Evolutionary conservation across 1,284 basidiomycete genomes (phyloP).

Genomic region (Ustilago cynodontis): DNA sequence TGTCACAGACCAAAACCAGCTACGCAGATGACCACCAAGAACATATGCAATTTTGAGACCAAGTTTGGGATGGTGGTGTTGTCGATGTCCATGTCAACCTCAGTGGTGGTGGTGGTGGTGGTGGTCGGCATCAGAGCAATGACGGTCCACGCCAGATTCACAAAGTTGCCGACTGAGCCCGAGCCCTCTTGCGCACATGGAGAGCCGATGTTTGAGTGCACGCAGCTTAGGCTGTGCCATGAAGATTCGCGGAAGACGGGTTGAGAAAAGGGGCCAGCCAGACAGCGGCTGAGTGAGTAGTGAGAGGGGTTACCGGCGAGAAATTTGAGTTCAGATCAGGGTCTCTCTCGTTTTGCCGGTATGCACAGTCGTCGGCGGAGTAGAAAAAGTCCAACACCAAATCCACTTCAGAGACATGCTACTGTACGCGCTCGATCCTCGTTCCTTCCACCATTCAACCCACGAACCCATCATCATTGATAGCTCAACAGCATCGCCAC

Average conservation of each 20-base stretch:
- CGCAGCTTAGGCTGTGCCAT: not conserved
- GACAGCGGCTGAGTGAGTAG: not conserved
- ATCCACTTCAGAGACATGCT: not conserved
- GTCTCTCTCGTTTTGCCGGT: slow-evolving; percentile 5
- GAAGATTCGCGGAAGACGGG: not conserved
- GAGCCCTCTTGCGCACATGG: too few relatives aligned
- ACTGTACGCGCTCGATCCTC: not conserved
- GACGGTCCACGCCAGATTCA: too few relatives aligned
- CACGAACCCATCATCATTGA: not conserved
- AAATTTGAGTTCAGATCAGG: slow-evolving; percentile 6
- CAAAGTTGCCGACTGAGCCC: too few relatives aligned
- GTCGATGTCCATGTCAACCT: too few relatives aligned
- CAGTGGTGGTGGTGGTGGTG: too few relatives aligned
- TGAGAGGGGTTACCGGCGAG: too few relatives aligned
- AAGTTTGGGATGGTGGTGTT: too few relatives aligned
- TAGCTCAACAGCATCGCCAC: not conserved
- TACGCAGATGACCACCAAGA: too few relatives aligned
- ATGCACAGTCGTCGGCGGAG: slow-evolving; percentile 11
- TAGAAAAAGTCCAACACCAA: slow-evolving; percentile 13
- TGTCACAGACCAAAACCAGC: too few relatives aligned
- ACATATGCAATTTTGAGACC: too few relatives aligned
- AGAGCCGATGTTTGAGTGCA: too few relatives aligned
- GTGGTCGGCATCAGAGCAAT: too few relatives aligned
- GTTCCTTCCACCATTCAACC: not conserved
- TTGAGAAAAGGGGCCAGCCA: slow-evolving; percentile 4